Evolutionary conservation across 169 alveolate species (phyloP), one percentile per base, ranked within the genome.

Genomic region (Amoebophrya sp.): DNA sequence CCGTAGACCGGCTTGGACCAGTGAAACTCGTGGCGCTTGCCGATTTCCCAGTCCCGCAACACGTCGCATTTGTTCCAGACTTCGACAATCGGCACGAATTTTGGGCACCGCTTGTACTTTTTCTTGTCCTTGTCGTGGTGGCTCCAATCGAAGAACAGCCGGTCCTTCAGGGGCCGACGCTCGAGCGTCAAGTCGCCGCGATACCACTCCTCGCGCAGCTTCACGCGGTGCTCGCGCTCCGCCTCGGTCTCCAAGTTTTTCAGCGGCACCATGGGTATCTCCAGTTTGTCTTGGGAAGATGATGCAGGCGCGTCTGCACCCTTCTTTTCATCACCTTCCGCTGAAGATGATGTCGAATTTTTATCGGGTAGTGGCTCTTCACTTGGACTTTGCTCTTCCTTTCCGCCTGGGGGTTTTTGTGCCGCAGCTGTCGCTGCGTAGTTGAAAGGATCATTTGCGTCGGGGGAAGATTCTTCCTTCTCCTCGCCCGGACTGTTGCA

Each of bases 61-160:
- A 66, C 18, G 83, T 66, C 83, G 83, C 83, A 66, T 25, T 66
- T 66, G 83, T 66, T 66, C 83, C 83, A 66, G 39, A 66, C 83
- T 25, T 66, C 83, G 7, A 66, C 35, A n/a, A 66, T 66, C 83
- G 83, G 83, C 7, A 66, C 32, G 35, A 7, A 66, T 1, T 2
- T 7, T 1, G 12, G 12, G 39, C 18, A 2, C 32, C 12, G 1
- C 83, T 66, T 7, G 35, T 66, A 66, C 32, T n/a, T 0, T 25
- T 66, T 66, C 12, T 1, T 7, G 10, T 7, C 83, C 83, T 25
- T 66, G 83, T 66, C 83, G 39, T 25, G 29, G 83, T 66, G 35
- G 35, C 38, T 7, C 83, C 83, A 66, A 1, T 66, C 83, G 35
- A 7, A 7, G 83, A 66, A 25, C 35, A 66, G 1, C 35, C 32